Percentiles rank a stretch among this genome's conserved stretches.
These are phyloP conservation scores for Lanmaoa rubissima DNA, from an alignment of 768 basidiomycete species.

Conservation along the genomic window DNA sequence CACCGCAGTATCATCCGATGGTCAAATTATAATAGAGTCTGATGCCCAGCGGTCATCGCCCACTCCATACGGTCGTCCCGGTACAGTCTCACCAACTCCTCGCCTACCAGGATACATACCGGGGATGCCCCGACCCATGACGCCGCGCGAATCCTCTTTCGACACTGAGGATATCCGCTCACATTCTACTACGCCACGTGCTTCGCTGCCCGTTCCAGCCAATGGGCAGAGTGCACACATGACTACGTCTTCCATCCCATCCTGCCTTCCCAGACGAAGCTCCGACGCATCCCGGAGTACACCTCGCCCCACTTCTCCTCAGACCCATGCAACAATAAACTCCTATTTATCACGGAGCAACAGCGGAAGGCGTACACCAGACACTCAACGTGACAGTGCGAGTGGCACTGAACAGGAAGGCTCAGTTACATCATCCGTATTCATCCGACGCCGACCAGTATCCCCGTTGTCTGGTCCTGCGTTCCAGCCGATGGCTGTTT, in stretches of 20 bases:
- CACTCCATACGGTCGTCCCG: constrained; percentile 52
- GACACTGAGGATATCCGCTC: constrained; percentile 75
- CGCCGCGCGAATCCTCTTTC: constrained; percentile 65
- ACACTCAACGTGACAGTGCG: constrained; percentile 40
- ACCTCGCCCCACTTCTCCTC: constrained; percentile 50
- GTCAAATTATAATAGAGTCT: constrained; percentile 44
- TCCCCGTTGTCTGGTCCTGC: constrained; percentile 65
- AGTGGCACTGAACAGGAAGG: constrained; percentile 41
- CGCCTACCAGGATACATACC: constrained; percentile 82
- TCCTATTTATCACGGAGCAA: constrained; percentile 55
- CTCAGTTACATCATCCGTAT: constrained; percentile 49
- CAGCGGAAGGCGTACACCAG: constrained; percentile 67
- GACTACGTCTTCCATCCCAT: constrained; percentile 35
- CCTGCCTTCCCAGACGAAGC: constrained; percentile 47
- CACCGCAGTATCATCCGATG: constrained; percentile 71
- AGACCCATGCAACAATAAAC: constrained; percentile 36
- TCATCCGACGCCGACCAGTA: constrained; percentile 61
- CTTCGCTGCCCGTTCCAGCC: constrained; percentile 57
- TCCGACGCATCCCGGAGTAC: constrained; percentile 54
- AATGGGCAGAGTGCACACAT: constrained; percentile 36
- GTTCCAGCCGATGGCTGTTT: constrained; percentile 59
- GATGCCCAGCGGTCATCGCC: constrained; percentile 59
- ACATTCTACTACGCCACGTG: constrained; percentile 71
- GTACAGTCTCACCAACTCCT: constrained; percentile 46
- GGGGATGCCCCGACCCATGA: constrained; percentile 90